phyloP scores from a whole-genome alignment of 805 yeast species.

The Wickerhamomyces bovis region DNA sequence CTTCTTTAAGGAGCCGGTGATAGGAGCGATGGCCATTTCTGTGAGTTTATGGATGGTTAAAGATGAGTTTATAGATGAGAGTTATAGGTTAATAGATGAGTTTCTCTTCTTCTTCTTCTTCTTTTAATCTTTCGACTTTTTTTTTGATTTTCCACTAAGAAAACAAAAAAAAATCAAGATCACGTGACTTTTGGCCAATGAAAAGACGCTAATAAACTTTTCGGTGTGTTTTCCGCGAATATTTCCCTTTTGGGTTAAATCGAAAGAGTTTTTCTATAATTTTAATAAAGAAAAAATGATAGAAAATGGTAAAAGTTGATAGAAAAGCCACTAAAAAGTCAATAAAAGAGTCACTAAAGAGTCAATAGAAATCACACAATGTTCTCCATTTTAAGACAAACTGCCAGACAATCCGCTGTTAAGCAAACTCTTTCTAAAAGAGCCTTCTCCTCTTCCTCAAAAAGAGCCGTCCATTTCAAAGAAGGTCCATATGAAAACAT shows the following conservation, averaged over 20 bases:
- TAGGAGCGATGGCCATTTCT: constrained; percentile 75
- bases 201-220: constrained; percentile 5
- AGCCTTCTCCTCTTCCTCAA: constrained; percentile 45
- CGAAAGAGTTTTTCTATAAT: not conserved
- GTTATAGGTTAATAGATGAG: too few relatives aligned
- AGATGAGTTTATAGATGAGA: too few relatives aligned
- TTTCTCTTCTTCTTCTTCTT: too few relatives aligned
- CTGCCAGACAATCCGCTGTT: constrained; percentile 27
- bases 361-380: not conserved
- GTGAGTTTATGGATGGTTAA: too few relatives aligned
- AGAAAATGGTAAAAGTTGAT: too few relatives aligned
- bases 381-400: constrained; percentile 19
- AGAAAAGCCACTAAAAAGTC: not conserved
- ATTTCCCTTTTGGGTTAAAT: not conserved
- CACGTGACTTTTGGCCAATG: constrained; percentile 17
- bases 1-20: constrained; percentile 76
- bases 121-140: not conserved
- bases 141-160: too few relatives aligned
- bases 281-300: too few relatives aligned
- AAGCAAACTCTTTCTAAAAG: constrained; percentile 30
- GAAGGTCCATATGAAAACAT: constrained; percentile 87
- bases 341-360: not conserved
- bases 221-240: not conserved
- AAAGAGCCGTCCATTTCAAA: constrained; percentile 47
- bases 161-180: too few relatives aligned